These are phyloP conservation scores for Colletotrichum falcatum DNA, from an alignment of 2,329 filamentous ascomycete genomes.

Conservation along the genomic window DNA sequence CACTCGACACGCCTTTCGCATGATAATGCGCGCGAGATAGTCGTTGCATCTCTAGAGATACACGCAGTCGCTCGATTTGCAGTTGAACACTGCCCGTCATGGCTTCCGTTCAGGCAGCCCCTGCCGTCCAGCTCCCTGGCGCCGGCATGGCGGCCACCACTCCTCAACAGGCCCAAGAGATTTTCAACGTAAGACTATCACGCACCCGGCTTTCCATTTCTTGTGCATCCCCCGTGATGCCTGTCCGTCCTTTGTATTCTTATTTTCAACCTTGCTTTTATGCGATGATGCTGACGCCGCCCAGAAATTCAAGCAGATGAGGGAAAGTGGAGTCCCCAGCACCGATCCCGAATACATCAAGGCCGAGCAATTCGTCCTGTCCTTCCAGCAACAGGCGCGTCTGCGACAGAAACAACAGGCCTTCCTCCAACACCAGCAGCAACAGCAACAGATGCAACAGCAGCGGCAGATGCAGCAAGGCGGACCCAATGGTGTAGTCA, in stretches of 20 bases:
- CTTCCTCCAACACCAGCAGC: conserved; percentile 54
- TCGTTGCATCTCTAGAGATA: conserved; percentile 40
- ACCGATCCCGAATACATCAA: conserved; percentile 91
- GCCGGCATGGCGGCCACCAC: conserved; percentile 75
- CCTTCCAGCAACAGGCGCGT: conserved; percentile 75
- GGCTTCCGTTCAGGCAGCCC: conserved; percentile 83
- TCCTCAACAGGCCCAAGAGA: conserved; percentile 82
- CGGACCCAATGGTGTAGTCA: conserved; percentile 65
- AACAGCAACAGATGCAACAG: conserved; percentile 62
- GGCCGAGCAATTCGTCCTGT: conserved; percentile 78
- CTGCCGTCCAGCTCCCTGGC: conserved; percentile 75
- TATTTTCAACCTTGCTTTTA: too few relatives aligned
- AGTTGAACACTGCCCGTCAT: conserved; percentile 57
- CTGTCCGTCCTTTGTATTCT: background rate
- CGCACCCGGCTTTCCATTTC: conserved; percentile 1
- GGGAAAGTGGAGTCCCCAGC: conserved; percentile 81
- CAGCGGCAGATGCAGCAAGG: conserved; percentile 63
- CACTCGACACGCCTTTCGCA: conserved; percentile 22
- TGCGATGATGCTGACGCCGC: conserved; percentile 26
- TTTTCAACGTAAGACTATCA: conserved; percentile 68
- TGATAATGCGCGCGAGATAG: conserved; percentile 42
- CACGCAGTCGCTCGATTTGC: conserved; percentile 40
- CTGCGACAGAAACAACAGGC: conserved; percentile 63
- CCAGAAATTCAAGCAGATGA: conserved; percentile 92
- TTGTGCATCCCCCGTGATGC: conserved; percentile 18